Base-by-base conservation (phyloP, 1,284 basidiomycete genomes). In the Rhodofomes roseus region DNA sequence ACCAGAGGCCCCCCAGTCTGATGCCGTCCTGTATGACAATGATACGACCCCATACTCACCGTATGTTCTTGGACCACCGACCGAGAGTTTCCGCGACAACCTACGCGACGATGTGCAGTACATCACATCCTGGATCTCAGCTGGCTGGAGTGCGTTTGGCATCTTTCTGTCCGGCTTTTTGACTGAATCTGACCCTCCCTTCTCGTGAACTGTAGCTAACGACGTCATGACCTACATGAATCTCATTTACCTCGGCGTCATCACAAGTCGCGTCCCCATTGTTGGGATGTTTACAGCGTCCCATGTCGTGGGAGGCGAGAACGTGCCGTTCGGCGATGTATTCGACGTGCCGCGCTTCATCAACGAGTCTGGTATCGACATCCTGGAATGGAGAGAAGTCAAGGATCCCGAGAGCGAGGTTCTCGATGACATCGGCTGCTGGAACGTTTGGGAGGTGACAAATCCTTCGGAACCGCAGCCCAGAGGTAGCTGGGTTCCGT, bases 211-310 rank as follows among this genome's bases (percentile, higher is more conserved):
- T 56, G 27, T 65, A 88, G 86, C 85, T 2, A 87, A 87, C 76
- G 85, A 87, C 73, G 84, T 89, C 20, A 85, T 88, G 78, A 82
- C 84, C 60, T 86, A 88, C 80, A 81, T 81, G 54, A 89, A 90
- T 67, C 75, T 90, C 57, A 77, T 90, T 46, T 89, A 90, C 68
- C 78, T 91, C 25, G 86, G 78, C 23, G 59, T 81, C 43, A 76
- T 90, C 57, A 87, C 87, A 2, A 80, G 83, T 55, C 85, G 87
- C 43, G 79, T 87, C 36, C 84, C 87, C 7, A 78, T 91, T 60
- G 65, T 91, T 9, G 79, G 82, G 8, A 79, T 81, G 67, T 90
- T 89, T 66, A 82, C 77, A 0, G 87, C 88, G 2, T 84, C 84
- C 6, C 87, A 91, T 53, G 83, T 82, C 44, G 76, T 73, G 11